Conservation (phyloP, 176 grass and related monocot species). For the Triticum monococcum region DNA sequence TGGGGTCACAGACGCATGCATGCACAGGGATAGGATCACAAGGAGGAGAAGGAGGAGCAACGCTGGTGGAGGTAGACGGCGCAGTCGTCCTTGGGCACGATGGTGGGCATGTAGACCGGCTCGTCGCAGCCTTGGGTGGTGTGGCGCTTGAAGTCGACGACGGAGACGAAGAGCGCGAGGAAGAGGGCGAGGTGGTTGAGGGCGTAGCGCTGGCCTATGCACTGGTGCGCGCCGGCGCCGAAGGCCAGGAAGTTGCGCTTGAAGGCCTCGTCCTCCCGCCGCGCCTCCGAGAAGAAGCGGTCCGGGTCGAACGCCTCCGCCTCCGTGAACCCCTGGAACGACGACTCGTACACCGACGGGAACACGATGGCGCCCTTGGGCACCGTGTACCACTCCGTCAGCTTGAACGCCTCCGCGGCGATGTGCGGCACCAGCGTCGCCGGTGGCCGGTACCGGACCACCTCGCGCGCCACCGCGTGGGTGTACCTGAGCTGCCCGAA, state of each 20-base stretch:
- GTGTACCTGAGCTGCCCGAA: constrained; percentile 75
- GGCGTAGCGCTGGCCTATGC: constrained; percentile 84
- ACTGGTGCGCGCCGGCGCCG: constrained; percentile 86
- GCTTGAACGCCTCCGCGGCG: constrained; percentile 58
- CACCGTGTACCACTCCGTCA: constrained; percentile 87
- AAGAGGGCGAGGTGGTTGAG: constrained; percentile 84
- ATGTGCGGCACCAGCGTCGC: constrained; percentile 88
- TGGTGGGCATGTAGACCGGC: constrained; percentile 67
- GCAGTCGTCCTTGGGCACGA: constrained; percentile 78
- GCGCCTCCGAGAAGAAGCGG: constrained; percentile 63
- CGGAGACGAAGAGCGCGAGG: constrained; percentile 71
- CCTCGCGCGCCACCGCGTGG: constrained; percentile 78
- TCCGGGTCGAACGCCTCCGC: constrained; percentile 78
- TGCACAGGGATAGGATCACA: no score
- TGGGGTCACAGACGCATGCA: no score
- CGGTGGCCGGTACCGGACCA: constrained; percentile 70
- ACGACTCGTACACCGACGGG: constrained; percentile 72
- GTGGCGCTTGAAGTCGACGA: constrained; percentile 49
- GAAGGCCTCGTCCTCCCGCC: constrained; percentile 68
- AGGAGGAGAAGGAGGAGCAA: no score
- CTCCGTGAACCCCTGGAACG: constrained; percentile 70
- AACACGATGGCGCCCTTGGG: constrained; percentile 89
- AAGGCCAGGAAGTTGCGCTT: constrained; percentile 83
- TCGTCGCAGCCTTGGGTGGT: constrained; percentile 50
- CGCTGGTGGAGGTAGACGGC: constrained; percentile 8